Evolutionary conservation across 805 yeast species (phyloP), one percentile per base, ranked within the genome.

Genomic region (Kuraishia floccosa): DNA sequence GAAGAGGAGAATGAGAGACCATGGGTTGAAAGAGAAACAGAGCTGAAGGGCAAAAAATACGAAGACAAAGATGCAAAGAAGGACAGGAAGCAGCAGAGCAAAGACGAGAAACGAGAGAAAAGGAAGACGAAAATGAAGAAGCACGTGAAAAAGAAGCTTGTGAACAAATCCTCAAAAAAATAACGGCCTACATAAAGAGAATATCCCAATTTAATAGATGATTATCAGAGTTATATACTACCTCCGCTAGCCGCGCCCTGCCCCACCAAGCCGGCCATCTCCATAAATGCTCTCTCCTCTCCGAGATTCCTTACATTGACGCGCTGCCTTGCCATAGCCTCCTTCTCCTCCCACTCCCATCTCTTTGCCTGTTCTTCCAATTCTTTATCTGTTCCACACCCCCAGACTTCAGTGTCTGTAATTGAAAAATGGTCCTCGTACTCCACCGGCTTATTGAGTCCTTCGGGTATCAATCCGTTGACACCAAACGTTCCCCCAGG

Each of bases 301-400:
- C 82, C 81, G 40, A 80, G 47, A 34, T 67, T 69, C 31, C 68
- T 63, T 20, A 76, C 40, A 44, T 86, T 84, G 3, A 86, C 68
- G 18, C 70, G 63, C 43, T 78, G 80, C 31, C 96, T 62, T 23
- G 85, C 76, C 41, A 74, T 68, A 0, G 94, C 94, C 48, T 85
- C 95, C 30, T 73, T 62, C 46, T 78, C 80, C 47, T 89, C 96
- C 96, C 96, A 86, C 42, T 78, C 86, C 91, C 94, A 81, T 36
- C 69, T 68, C 43, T 69, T 72, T 28, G 66, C 60, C 53, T 87
- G 96, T 38, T 79, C 87, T 19, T 68, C 77, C 28, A 86, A 56
- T 40, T 84, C 94, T 36, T 76, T 72, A 7, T 69, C 73, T 6
- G 83, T 73, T 1, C 96, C 97, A 35, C 85, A 69, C 0, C 97